Evolutionary conservation across 345 rosid genomes (phyloP).

Genomic region (Chamaenerion angustifolium): DNA sequence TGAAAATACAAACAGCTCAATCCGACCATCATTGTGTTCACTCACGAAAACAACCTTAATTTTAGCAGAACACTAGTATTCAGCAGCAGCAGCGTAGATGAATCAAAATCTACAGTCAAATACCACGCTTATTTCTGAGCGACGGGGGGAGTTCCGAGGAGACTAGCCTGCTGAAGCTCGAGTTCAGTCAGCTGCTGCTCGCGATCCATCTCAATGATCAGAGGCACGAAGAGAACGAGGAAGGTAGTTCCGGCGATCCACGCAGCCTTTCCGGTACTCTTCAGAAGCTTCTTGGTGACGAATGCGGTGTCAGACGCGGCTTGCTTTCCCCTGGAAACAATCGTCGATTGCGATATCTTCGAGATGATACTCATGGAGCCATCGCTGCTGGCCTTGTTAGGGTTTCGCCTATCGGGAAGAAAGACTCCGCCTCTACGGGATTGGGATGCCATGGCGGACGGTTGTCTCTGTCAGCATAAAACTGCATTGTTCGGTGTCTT

Average conservation of each 20-base stretch:
- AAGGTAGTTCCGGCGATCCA: conserved; percentile 71
- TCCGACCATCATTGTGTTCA: too few species aligned
- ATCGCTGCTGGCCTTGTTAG: conserved; percentile 6
- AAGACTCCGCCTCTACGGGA: conserved; percentile 38
- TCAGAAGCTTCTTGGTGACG: conserved; percentile 61
- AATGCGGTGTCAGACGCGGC: conserved; percentile 36
- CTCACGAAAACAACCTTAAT: too few species aligned
- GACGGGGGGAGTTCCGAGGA: conserved; percentile 41
- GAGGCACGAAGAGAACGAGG: conserved; percentile 54
- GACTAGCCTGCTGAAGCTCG: conserved; percentile 55
- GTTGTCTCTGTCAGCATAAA: too few species aligned
- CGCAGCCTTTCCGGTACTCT: conserved; percentile 79
- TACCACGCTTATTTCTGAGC: conserved; percentile 6
- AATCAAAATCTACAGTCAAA: too few species aligned
- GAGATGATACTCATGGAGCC: conserved; percentile 22
- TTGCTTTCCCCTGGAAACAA: conserved; percentile 43
- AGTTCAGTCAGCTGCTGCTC: conserved; percentile 50
- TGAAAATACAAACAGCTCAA: too few species aligned
- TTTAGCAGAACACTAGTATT: too few species aligned
- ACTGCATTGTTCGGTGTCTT: too few species aligned
- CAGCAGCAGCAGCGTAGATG: too few species aligned
- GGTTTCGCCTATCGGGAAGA: conserved; percentile 22
- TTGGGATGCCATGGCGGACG: conserved; percentile 25
- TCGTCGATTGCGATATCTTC: conserved; percentile 20
- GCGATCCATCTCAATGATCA: conserved; percentile 50